Evolutionary conservation across 352 stramenopile genomes (phyloP).

Genomic region (Globisporangium carolinianum): DNA sequence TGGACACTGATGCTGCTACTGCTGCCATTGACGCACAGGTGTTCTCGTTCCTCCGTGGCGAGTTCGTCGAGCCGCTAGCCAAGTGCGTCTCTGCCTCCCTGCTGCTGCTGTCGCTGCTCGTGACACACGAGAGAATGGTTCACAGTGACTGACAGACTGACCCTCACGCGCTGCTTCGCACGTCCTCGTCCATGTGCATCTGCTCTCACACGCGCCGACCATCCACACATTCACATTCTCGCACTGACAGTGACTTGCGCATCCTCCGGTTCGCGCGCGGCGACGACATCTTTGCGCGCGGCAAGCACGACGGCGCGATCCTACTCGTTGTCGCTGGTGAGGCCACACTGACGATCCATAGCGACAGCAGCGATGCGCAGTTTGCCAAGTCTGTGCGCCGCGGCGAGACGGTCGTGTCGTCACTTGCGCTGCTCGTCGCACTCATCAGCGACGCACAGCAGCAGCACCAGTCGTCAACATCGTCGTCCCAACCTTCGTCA

Average conservation of each 20-base stretch:
- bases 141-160: too few species aligned
- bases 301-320: conserved; percentile 67
- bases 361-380: conserved; percentile 18
- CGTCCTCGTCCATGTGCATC: neutral
- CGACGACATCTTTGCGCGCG: conserved; percentile 49
- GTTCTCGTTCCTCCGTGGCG: conserved; percentile 66
- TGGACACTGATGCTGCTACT: too few species aligned
- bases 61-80: conserved; percentile 56
- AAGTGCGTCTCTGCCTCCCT: conserved; percentile 14
- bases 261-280: conserved; percentile 42
- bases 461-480: neutral
- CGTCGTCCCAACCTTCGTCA: neutral
- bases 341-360: conserved; percentile 53
- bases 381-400: conserved; percentile 49
- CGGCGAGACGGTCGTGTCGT: conserved; percentile 71
- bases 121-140: too few species aligned
- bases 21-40: conserved; percentile 15
- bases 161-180: too few species aligned
- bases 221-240: conserved; percentile 1
- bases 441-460: conserved; percentile 38
- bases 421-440: conserved; percentile 50
- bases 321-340: conserved; percentile 59
- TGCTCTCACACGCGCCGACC: too few species aligned
- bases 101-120: too few species aligned
- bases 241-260: conserved; percentile 36